Evolutionary conservation across 139 green algal species (phyloP), one percentile per base, ranked within the genome.

Genomic region (Diplosphaera chodatii): DNA sequence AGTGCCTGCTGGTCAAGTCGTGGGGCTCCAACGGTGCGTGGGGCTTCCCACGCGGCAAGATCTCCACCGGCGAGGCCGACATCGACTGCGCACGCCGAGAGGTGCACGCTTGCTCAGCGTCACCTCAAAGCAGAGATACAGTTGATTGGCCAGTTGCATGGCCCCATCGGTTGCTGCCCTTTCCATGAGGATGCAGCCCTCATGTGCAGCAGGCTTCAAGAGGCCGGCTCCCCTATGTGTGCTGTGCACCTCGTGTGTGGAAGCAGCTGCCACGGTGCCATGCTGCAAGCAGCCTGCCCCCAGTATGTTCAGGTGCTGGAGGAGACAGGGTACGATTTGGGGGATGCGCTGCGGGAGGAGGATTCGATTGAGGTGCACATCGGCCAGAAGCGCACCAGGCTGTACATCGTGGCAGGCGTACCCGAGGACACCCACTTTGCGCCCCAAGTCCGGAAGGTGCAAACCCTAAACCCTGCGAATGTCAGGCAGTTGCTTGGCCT

Each of bases 31-130:
- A 75, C 34, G 79, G 83, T n/a, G 80, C 78, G 31, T 98, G 94
- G 94, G 90, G 93, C 48, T 98, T 98, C 80, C 94, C 94, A 0
- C 86, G 86, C 20, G 94, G 94, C 59, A 98, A 98, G 77, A 81
- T 96, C 41, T 88, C 89, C 79, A 86, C 90, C 62, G 84, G 87
- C 29, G 94, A 98, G 76, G 78, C 76, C 2, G 91, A 97, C 69
- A 66, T 74, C 3, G 74, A 85, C 30, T 97, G 92, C 78, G 94
- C 93, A 4, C 71, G 85, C 21, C 83, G 93, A n/a, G 93, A 98
- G 87, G 92, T 94, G 71, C 37, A 8, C 13, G n/a, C 32, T 70
- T 56, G 10, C 5, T 13, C 66, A 31, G 32, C 59, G 20, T 8
- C 29, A 76, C 55, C 55, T 76, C 6, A 37, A 63, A 37, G 70